Evolutionary conservation across 169 alveolate species (phyloP).

Genomic region (Cryptosporidium bovis): DNA sequence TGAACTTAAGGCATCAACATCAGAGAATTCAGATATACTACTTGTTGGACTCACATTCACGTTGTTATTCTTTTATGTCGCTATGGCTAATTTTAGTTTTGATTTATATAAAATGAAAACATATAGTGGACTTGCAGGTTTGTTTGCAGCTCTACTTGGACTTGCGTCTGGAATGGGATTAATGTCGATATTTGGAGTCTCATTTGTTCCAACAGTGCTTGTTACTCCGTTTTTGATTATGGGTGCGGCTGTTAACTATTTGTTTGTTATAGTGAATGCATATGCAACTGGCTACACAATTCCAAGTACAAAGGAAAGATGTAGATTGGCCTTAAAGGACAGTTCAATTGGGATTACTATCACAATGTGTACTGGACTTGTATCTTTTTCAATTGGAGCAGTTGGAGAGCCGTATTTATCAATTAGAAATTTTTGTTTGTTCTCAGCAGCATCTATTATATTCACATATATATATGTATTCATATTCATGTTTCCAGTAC

Average conservation of each 20-base stretch:
- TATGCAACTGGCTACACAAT: conserved; percentile 79
- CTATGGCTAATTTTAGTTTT: conserved; percentile 80
- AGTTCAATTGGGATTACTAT: conserved; percentile 76
- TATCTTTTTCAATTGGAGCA: conserved; percentile 70
- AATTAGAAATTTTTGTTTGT: conserved; percentile 56
- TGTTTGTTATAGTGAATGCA: conserved; percentile 80
- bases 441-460: conserved; percentile 70
- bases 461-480: conserved; percentile 67
- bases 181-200: conserved; percentile 78
- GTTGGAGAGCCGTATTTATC: conserved; percentile 72
- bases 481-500: conserved; percentile 69
- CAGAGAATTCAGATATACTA: conserved; percentile 79
- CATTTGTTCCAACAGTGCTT: conserved; percentile 81
- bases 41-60: conserved; percentile 81
- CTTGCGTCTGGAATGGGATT: conserved; percentile 82
- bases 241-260: conserved; percentile 83
- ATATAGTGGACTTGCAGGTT: conserved; percentile 82
- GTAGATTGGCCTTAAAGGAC: conserved; percentile 76
- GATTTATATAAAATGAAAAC: conserved; percentile 77
- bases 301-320: conserved; percentile 79
- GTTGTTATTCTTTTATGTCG: conserved; percentile 78
- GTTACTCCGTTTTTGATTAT: conserved; percentile 81
- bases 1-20: conserved; percentile 79
- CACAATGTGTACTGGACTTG: conserved; percentile 73
- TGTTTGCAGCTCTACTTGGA: conserved; percentile 81